A percentile compares a stretch with the other conserved stretches of the same genome.
These are phyloP conservation scores for Rhizoctonia solani DNA, from an alignment of 1,284 basidiomycete genomes.

Conservation along the genomic window DNA sequence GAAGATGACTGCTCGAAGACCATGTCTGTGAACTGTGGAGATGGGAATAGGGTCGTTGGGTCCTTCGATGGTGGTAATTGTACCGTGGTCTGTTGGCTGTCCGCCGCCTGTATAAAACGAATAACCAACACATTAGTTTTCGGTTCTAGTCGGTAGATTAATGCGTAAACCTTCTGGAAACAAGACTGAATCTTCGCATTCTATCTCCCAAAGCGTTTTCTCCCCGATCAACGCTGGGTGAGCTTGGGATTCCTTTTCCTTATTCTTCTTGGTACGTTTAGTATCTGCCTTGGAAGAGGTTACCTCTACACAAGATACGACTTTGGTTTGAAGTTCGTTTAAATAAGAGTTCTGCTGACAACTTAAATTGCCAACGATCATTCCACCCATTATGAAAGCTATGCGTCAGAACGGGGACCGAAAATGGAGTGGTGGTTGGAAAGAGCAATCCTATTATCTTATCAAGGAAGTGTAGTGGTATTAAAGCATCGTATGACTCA, in stretches of 20 bases:
- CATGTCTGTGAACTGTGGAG: slow-evolving; percentile 19
- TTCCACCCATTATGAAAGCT: not conserved
- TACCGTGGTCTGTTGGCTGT: slow-evolving; percentile 33
- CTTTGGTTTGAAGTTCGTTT: slow-evolving; percentile 16
- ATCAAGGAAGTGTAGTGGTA: too few relatives aligned
- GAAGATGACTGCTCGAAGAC: slow-evolving; percentile 31
- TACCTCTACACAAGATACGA: slow-evolving; percentile 31
- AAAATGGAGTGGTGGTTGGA: too few relatives aligned
- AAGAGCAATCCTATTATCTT: too few relatives aligned
- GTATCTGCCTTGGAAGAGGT: slow-evolving; percentile 8
- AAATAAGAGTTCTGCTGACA: slow-evolving; percentile 35
- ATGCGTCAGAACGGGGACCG: too few relatives aligned
- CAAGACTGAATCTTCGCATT: slow-evolving; percentile 33
- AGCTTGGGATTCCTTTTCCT: slow-evolving; percentile 1
- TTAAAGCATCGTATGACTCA: too few relatives aligned
- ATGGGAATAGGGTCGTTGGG: slow-evolving; percentile 15
- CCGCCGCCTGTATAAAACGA: slow-evolving; percentile 26
- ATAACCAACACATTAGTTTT: not conserved
- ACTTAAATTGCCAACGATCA: slow-evolving; percentile 30
- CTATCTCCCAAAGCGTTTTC: slow-evolving; percentile 28
- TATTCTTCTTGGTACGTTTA: slow-evolving; percentile 31
- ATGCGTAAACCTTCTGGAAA: slow-evolving; percentile 23
- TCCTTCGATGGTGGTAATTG: not conserved
- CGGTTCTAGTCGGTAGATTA: not conserved
- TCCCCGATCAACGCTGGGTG: not conserved